Base-by-base conservation (phyloP, 2,329 filamentous ascomycete genomes). In the Ophiostoma angusticollis region DNA sequence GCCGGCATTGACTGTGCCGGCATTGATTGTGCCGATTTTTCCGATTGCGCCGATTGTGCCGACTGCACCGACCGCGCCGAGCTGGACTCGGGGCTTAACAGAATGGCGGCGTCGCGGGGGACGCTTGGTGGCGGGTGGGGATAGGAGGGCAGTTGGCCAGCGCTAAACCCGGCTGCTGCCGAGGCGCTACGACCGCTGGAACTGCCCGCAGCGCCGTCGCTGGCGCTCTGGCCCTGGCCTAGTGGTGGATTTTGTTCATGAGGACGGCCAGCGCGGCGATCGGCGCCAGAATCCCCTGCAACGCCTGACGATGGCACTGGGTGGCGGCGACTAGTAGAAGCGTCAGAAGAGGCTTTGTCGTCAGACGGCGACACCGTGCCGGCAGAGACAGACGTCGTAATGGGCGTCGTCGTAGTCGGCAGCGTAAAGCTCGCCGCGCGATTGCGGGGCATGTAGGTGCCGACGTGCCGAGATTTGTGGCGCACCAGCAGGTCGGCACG, bases 401-500 rank as follows among this genome's bases (percentile, higher is more conserved):
- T 28, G 6, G 8, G 12, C 27, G 8, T 28, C 3, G 49, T 41
- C 31, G 28, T 54, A n/a, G 47, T 47, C 6, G 57, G 48, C 13
- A 62, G 49, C 42, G 56, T 60, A 47, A 69, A 69, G 54, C 65
- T 68, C 21, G 63, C 64, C n/a, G 62, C 53, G 18, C 67, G 64
- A 39, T 70, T 70, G 21, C 67, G 56, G 5, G 68, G 67, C 3
- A 63, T 60, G 42, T 70, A 70, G 0, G 64, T 62, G 13, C 71
- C 64, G 3, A 69, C 75, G 52, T 81, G 77, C 21, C 77, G 70
- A 54, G 77, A 78, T 51, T 72, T 69, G 56, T 81, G 77, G 27
- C 77, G 73, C 35, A 79, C 67, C 48, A 84, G 74, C 29, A 89
- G 68, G 55, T 89, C 84, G 51, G 80, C 77, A 35, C 84, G 76